Percentiles rank a stretch among this genome's conserved stretches.
Evolutionary conservation across 805 yeast genomes (phyloP).

Genomic region (Hanseniaspora lachancei): DNA sequence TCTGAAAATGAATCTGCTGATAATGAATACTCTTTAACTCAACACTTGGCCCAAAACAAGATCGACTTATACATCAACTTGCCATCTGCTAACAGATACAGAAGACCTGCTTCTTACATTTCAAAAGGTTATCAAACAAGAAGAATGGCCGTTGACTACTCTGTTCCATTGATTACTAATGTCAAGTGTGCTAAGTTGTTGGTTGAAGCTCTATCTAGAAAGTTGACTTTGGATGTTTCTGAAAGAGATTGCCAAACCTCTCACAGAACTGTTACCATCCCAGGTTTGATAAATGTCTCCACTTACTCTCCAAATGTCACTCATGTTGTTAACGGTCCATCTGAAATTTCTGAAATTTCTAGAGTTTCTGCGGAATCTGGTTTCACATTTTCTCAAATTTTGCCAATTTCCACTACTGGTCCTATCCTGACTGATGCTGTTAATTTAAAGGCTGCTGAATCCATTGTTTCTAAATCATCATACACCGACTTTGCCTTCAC

Average conservation of each 20-base stretch:
- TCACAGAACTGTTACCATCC: conserved; percentile 65
- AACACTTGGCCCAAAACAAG: conserved; percentile 90
- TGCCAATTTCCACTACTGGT: conserved; percentile 57
- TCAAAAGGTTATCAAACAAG: conserved; percentile 96
- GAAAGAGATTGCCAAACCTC: conserved; percentile 83
- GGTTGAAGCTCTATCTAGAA: conserved; percentile 82
- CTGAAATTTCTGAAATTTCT: conserved; percentile 54
- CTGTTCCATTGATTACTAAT: conserved; percentile 93
- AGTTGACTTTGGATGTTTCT: conserved; percentile 49
- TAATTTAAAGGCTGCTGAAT: conserved; percentile 49
- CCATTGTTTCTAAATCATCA: conserved; percentile 41
- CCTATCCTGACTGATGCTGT: conserved; percentile 50
- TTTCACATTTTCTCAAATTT: conserved; percentile 69
- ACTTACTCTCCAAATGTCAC: conserved; percentile 62
- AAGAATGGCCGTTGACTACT: conserved; percentile 99
- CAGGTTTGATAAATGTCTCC: conserved; percentile 76
- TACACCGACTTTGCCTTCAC: conserved; percentile 73
- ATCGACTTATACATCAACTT: conserved; percentile 91
- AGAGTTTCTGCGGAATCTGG: conserved; percentile 70
- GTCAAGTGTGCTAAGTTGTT: conserved; percentile 93
- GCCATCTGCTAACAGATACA: conserved; percentile 92
- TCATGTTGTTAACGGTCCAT: conserved; percentile 31
- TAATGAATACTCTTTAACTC: conserved; percentile 87
- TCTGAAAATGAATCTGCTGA: conserved; percentile 64
- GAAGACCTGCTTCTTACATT: conserved; percentile 97